Evolutionary conservation across 2,329 filamentous ascomycete genomes (phyloP), one percentile per base, ranked within the genome.

Genomic region (Lachnellula willkommii): DNA sequence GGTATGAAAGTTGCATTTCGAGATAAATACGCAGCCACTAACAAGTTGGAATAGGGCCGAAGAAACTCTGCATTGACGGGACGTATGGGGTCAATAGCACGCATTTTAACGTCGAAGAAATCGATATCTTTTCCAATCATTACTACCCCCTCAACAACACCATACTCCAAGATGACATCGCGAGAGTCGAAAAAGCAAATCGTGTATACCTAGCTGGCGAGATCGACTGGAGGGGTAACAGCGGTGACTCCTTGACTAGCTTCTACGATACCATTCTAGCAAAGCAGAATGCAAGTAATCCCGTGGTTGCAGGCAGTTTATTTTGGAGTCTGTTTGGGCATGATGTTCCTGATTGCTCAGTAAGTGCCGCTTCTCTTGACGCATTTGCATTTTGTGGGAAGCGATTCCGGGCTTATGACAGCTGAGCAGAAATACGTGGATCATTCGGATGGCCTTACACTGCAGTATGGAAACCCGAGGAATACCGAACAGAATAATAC

Each of bases 71-170:
- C 53, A 67, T 77, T 24, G 75, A 78, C 58, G 77, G 77, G 49
- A 77, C 74, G 12, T 77, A 75, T 56, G 77, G 76, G n/a, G 66
- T 79, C 54, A 77, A 77, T 65, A 61, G 59, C 51, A 72, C 70
- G 7, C 74, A 78, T 62, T 67, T 79, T 20, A 58, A 32, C 17
- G 70, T 78, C 40, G 55, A 69, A 5, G 73, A 75, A 59, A 67
- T 79, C 3, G 77, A 79, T 59, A 72, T 78, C 26, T 77, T 73
- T 63, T 76, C 73, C 14, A 70, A 79, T 62, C 77, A 79, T 60
- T 78, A 72, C 64, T 79, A 78, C 58, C 75, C 75, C 0, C 62
- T 73, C 49, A 69, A 74, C 57, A 67, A 69, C n/a, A 63, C 63
- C 28, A 74, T 73, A 59, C 65, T 79, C 36, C 62, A 69, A 50